Conservation (phyloP, 1,284 basidiomycete genomes). For the Cryptococcus amylolentus region DNA sequence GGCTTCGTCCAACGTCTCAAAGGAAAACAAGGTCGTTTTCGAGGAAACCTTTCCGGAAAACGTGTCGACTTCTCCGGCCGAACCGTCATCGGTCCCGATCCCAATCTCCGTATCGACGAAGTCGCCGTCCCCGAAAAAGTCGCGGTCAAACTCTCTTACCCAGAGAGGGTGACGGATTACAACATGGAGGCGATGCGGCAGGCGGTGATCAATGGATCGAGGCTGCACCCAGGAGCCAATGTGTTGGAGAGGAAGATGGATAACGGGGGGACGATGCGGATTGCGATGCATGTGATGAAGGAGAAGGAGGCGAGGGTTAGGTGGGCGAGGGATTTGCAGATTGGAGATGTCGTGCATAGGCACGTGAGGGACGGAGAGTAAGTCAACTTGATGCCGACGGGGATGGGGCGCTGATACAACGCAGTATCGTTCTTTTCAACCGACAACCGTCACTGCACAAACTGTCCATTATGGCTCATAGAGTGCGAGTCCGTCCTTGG, state of each 20-base stretch:
- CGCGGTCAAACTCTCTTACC: conserved; percentile 93
- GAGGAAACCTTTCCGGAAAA: conserved; percentile 97
- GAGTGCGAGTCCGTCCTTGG: conserved; percentile 89
- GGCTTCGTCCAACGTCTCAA: conserved; percentile 98
- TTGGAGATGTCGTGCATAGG: conserved; percentile 49
- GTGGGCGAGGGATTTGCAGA: conserved; percentile 40
- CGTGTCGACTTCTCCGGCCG: conserved; percentile 98
- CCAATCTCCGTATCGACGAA: conserved; percentile 95
- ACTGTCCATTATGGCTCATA: conserved; percentile 98
- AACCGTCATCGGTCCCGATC: conserved; percentile 98
- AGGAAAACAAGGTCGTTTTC: conserved; percentile 98
- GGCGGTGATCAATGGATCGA: conserved; percentile 84
- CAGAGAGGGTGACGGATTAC: conserved; percentile 88
- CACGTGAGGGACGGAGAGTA: conserved; percentile 92
- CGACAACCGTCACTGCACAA: conserved; percentile 98
- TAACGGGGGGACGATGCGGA: conserved; percentile 18
- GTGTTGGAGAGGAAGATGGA: conserved; percentile 67
- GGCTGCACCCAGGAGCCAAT: conserved; percentile 93
- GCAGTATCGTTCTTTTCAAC: conserved; percentile 88
- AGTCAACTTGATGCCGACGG: conserved; percentile 23
- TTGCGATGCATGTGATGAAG: conserved; percentile 39
- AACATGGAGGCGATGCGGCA: conserved; percentile 77
- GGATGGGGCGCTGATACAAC: conserved; percentile 17
- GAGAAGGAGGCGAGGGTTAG: conserved; percentile 35
- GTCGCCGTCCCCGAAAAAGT: conserved; percentile 96